Evolutionary conservation across 495 filamentous ascomycete genomes (phyloP), one percentile per base, ranked within the genome.

Genomic region (Lasiosphaeria miniovina): DNA sequence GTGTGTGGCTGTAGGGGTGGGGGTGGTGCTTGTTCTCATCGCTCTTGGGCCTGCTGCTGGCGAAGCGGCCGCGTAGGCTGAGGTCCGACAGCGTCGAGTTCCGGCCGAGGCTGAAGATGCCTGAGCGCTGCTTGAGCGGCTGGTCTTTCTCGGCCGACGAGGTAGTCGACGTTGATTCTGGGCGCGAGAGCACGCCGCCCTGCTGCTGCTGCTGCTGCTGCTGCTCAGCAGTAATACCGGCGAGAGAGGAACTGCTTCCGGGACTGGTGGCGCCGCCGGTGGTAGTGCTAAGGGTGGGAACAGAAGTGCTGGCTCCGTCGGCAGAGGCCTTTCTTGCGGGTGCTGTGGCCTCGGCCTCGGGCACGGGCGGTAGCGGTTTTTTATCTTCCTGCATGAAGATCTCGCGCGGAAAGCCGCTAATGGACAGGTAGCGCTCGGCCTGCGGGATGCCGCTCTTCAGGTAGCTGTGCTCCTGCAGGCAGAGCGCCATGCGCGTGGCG

Each of bases 391-490:
- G 43, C 11, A 5, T 34, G 36, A 49, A 57, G 4, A 76, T 58
- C 4, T 49, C 57, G 4, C 72, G 61, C 36, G 73, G 73, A 34
- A 76, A 74, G 9, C 73, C 73, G 53, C 73, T 76, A 32, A 76
- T 72, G 38, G 57, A 48, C 15, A 7, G 67, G 68, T 15, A 75
- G 55, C 35, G 7, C 43, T 46, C 43, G 11, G 43, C 6, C 43
- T 46, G 43, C 5, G 60, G 57, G 15, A 60, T 53, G n/a, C 57
- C 58, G 24, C 62, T 63, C 52, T 61, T 67, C 5, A 60, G 61
- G 53, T 71, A 70, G 4, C 58, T 52, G 31, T 32, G 33, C 15
- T 54, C 59, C 49, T 68, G 68, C 10, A 75, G 57, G 41, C 73
- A 71, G 31, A 74, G 59, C 14, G 68, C 65, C 36, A 75, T 57